Evolutionary conservation across 192 early-diverging fungal genomes (phyloP).

Genomic region (Backusella morwellensis): DNA sequence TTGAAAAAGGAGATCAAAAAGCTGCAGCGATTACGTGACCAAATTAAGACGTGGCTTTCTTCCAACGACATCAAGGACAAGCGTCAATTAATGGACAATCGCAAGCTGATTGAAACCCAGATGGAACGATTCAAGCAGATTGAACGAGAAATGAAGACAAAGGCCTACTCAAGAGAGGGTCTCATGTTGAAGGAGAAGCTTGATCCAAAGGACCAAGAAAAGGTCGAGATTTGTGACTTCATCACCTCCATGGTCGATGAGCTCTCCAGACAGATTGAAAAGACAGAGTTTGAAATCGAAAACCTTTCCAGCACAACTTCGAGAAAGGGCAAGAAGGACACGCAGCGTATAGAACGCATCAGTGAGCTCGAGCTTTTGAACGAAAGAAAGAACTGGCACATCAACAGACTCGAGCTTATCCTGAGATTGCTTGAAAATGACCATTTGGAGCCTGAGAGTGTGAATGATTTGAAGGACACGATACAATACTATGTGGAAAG

Average conservation of each 20-base stretch:
- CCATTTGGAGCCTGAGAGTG: constrained; percentile 80
- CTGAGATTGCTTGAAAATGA: constrained; percentile 92
- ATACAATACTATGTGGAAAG: constrained; percentile 90
- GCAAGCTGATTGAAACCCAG: constrained; percentile 96
- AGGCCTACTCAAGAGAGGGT: constrained; percentile 97
- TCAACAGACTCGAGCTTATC: constrained; percentile 86
- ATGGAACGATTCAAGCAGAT: constrained; percentile 99
- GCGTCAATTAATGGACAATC: constrained; percentile 80
- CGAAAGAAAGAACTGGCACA: constrained; percentile 92
- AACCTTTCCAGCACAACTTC: constrained; percentile 56
- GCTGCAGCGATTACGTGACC: constrained; percentile 91
- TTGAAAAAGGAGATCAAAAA: constrained; percentile 99
- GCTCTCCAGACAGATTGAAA: constrained; percentile 87
- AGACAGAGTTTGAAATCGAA: constrained; percentile 89
- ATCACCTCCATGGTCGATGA: constrained; percentile 81
- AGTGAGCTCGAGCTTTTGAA: constrained; percentile 66
- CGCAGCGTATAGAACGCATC: constrained; percentile 70
- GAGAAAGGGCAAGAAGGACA: constrained; percentile 70
- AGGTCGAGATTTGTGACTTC: constrained; percentile 81
- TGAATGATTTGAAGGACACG: constrained; percentile 80
- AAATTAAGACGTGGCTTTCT: constrained; percentile 97
- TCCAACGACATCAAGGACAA: constrained; percentile 99
- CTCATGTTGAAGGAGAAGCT: constrained; percentile 72
- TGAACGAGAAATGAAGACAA: constrained; percentile 99
- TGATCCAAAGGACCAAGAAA: constrained; percentile 94